Conservation (phyloP, 495 filamentous ascomycete genomes). For the Aspergillus biplanus region DNA sequence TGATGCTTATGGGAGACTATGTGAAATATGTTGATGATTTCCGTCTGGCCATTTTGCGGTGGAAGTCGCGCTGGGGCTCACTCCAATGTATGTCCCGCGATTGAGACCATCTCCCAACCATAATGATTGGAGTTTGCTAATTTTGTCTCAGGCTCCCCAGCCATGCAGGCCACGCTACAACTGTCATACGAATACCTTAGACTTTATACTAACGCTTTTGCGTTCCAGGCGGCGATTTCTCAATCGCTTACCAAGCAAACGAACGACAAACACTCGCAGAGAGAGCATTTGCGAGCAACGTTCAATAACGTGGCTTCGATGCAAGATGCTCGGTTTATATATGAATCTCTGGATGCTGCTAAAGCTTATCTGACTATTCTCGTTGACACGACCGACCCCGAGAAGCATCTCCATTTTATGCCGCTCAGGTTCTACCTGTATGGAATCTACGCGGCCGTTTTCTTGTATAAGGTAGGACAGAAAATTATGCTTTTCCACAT, state of each 20-base stretch:
- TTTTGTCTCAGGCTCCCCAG: constrained; percentile 50
- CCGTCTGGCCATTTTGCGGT: constrained; percentile 60
- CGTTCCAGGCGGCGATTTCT: constrained; percentile 67
- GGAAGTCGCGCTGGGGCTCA: constrained; percentile 66
- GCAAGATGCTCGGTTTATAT: constrained; percentile 65
- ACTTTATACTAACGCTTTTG: constrained; percentile 69
- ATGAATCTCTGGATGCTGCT: constrained; percentile 65
- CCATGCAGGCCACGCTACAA: constrained; percentile 59
- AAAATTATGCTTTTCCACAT: neutral
- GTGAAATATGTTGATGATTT: constrained; percentile 72
- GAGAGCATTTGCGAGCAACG: constrained; percentile 47
- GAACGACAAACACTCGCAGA: constrained; percentile 38
- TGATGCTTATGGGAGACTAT: constrained; percentile 67
- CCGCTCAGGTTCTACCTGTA: constrained; percentile 63
- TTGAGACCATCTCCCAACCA: neutral
- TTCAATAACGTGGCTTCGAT: constrained; percentile 59
- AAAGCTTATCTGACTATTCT: constrained; percentile 61
- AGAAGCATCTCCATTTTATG: constrained; percentile 61
- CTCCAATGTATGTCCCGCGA: constrained; percentile 49
- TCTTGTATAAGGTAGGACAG: constrained; percentile 53
- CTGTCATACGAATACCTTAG: constrained; percentile 67
- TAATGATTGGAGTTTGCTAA: constrained; percentile 22
- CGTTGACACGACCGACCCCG: constrained; percentile 57
- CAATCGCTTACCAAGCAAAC: constrained; percentile 54
- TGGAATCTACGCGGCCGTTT: constrained; percentile 60